Conservation (phyloP, 345 rosid genomes). For the Geranium brycei region DNA sequence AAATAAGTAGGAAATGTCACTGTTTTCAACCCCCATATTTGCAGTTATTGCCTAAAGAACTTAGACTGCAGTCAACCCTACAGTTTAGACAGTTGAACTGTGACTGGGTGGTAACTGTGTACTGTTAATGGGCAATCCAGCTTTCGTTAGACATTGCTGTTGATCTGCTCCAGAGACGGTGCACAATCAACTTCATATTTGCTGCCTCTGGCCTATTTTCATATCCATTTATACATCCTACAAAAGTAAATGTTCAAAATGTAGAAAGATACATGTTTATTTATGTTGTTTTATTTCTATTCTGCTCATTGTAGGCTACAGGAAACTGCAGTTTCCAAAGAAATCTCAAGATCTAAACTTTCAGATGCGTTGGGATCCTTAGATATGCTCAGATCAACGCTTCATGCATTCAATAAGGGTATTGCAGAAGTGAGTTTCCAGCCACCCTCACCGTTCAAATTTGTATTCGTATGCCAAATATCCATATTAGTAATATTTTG, state of each 20-base stretch:
- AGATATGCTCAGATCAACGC: slow-evolving; percentile 30
- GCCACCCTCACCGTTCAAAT: not conserved
- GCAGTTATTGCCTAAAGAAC: too few species aligned
- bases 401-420: slow-evolving; percentile 56
- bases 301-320: slow-evolving; percentile 33
- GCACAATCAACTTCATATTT: not conserved
- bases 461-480: not conserved
- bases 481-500: not conserved
- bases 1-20: not conserved
- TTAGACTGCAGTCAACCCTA: too few species aligned
- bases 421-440: slow-evolving; percentile 58
- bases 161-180: not conserved
- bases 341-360: slow-evolving; percentile 20
- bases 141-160: not conserved
- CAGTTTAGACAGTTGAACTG: too few species aligned
- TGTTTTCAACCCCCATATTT: too few species aligned
- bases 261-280: not conserved
- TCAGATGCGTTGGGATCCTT: slow-evolving; percentile 45
- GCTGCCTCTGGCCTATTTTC: not conserved
- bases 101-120: too few species aligned
- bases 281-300: not conserved
- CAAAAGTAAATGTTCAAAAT: not conserved
- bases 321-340: slow-evolving; percentile 27
- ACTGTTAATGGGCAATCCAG: not conserved
- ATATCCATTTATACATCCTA: not conserved